Conservation (phyloP, 176 grass and related monocot species). For the Rhynchospora tenuis region DNA sequence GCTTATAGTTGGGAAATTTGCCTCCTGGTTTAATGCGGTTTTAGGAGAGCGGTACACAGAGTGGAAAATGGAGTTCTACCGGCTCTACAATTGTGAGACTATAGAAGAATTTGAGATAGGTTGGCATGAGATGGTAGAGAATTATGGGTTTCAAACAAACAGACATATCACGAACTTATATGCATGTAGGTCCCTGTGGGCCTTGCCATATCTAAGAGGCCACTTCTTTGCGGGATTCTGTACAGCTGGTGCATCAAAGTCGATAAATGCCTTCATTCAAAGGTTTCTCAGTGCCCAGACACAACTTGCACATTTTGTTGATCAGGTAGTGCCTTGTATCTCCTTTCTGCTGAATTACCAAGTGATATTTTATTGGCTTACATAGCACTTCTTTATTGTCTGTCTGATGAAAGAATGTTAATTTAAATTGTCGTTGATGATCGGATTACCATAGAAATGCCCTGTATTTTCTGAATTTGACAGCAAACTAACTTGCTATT, state of each 20-base stretch:
- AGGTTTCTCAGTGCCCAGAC: conserved; percentile 47
- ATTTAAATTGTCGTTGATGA: neutral
- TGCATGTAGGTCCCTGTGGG: conserved; percentile 45
- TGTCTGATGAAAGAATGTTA: neutral
- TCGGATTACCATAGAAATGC: neutral
- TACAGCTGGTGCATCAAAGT: conserved; percentile 29
- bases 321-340: conserved; percentile 35
- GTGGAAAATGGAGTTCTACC: conserved; percentile 53
- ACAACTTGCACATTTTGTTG: conserved; percentile 45
- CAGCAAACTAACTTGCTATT: neutral
- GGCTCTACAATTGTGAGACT: conserved; percentile 49
- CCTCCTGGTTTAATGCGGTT: conserved; percentile 56
- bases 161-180: conserved; percentile 45
- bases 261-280: conserved; percentile 60
- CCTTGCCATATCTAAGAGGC: conserved; percentile 47
- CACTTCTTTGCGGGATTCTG: conserved; percentile 46
- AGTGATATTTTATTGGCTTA: neutral
- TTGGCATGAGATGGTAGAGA: conserved; percentile 56
- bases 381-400: neutral
- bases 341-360: neutral
- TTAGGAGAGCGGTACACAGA: conserved; percentile 43
- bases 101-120: conserved; percentile 48
- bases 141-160: conserved; percentile 52
- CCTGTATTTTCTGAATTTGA: neutral
- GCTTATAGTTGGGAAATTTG: conserved; percentile 40